Conservation (phyloP, 805 yeast species). For the Clavispora asparagi region DNA sequence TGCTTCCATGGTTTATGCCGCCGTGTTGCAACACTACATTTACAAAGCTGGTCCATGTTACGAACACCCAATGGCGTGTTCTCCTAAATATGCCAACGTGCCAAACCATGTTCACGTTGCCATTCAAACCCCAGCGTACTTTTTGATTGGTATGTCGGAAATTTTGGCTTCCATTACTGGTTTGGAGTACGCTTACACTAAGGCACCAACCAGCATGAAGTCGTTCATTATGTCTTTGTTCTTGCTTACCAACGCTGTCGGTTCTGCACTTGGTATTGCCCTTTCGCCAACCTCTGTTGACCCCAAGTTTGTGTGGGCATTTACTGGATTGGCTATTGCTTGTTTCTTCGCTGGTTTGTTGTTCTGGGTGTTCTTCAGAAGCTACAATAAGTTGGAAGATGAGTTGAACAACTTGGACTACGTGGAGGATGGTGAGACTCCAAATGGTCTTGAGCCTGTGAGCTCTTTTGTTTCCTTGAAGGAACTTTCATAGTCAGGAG, state of each 20-base stretch:
- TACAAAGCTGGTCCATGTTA: constrained; percentile 73
- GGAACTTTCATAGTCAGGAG: background rate
- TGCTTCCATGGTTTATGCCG: constrained; percentile 67
- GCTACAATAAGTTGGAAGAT: constrained; percentile 53
- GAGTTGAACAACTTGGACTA: constrained; percentile 50
- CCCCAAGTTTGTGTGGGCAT: constrained; percentile 69
- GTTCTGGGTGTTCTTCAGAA: constrained; percentile 58
- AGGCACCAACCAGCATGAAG: constrained; percentile 70
- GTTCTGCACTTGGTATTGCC: constrained; percentile 73
- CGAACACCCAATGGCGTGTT: constrained; percentile 55
- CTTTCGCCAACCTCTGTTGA: constrained; percentile 60
- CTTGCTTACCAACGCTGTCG: constrained; percentile 68
- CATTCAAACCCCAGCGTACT: constrained; percentile 67
- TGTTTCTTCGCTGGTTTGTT: constrained; percentile 53
- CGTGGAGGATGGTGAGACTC: constrained; percentile 7
- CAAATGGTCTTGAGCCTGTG: background rate
- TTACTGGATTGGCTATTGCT: constrained; percentile 56
- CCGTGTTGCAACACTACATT: constrained; percentile 66
- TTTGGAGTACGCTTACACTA: constrained; percentile 77
- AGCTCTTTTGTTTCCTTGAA: background rate
- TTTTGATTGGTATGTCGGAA: constrained; percentile 69
- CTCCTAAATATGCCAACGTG: constrained; percentile 25
- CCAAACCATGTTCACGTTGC: constrained; percentile 64
- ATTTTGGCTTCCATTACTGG: constrained; percentile 79
- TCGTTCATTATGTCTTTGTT: constrained; percentile 61